Percentiles rank a stretch among this genome's conserved stretches.
These are phyloP conservation scores for Fragaria iinumae DNA, from an alignment of 306 rosid species.

Conservation along the genomic window DNA sequence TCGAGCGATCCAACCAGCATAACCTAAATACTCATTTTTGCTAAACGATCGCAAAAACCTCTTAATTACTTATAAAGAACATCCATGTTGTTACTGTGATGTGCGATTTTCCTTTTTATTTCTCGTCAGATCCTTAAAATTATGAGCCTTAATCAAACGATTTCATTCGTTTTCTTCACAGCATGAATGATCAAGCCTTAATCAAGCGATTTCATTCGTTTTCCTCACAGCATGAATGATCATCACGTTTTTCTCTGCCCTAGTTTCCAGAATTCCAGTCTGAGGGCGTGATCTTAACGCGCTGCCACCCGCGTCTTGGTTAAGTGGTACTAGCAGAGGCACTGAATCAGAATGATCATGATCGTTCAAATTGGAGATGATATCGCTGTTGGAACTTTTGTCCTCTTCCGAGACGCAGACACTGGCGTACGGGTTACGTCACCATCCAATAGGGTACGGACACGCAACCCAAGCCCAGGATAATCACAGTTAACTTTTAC, in stretches of 20 bases:
- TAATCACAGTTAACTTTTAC: not conserved
- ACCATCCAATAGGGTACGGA: slow-evolving; percentile 22
- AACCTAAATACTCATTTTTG: too few relatives aligned
- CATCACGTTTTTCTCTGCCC: not conserved
- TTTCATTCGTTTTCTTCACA: not conserved
- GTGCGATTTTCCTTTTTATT: not conserved
- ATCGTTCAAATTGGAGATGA: not conserved
- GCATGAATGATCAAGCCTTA: not conserved
- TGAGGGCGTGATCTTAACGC: not conserved
- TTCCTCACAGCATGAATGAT: not conserved
- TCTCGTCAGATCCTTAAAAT: too few relatives aligned
- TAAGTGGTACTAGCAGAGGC: not conserved
- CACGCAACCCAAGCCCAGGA: slow-evolving; percentile 13
- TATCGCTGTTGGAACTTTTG: slow-evolving; percentile 15
- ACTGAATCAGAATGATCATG: not conserved
- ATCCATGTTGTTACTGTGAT: too few relatives aligned
- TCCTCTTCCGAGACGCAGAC: slow-evolving; percentile 19
- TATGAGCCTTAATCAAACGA: not conserved
- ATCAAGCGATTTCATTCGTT: not conserved
- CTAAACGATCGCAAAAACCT: not conserved
- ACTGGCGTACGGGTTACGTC: slow-evolving; percentile 45
- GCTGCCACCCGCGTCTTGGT: not conserved
- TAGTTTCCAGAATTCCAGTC: not conserved
- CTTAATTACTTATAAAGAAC: too few relatives aligned
- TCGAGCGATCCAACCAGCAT: not conserved